phyloP scores from a whole-genome alignment of 257 asterid species.

The Solanum gandarillasii region DNA sequence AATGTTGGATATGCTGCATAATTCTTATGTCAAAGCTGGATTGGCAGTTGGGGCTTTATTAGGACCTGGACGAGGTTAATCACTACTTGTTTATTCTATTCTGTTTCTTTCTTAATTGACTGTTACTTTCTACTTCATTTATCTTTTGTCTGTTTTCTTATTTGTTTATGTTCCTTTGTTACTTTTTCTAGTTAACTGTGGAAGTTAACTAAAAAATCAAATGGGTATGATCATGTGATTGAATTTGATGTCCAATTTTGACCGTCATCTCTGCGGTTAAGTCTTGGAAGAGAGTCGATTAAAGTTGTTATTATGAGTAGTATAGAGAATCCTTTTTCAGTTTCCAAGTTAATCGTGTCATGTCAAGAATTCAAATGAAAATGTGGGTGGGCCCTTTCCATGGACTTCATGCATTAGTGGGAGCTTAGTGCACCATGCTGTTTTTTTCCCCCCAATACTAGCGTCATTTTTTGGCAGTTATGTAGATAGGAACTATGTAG shows the following conservation, averaged over 20 bases:
- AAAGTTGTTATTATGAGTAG: background rate
- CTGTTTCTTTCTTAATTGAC: background rate
- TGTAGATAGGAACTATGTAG: background rate
- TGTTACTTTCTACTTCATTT: background rate
- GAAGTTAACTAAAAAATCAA: background rate
- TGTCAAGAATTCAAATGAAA: background rate
- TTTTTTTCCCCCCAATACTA: background rate
- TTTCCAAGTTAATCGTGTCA: background rate
- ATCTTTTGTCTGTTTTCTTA: background rate
- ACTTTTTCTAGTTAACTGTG: background rate
- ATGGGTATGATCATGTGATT: background rate
- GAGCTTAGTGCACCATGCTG: background rate
- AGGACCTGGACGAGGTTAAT: conserved; percentile 98
- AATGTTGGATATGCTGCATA: conserved; percentile 60
- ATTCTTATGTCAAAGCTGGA: conserved; percentile 82
- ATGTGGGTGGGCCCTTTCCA: background rate
- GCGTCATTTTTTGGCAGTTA: background rate
- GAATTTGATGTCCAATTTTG: background rate
- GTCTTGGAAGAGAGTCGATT: background rate
- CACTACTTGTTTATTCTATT: background rate
- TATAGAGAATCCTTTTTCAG: background rate
- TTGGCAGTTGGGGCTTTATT: conserved; percentile 78
- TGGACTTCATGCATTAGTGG: background rate
- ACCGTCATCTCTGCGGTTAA: background rate
- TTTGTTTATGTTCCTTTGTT: background rate